phyloP scores from a whole-genome alignment of 257 asterid species.

The Nicotiana benthamiana region DNA sequence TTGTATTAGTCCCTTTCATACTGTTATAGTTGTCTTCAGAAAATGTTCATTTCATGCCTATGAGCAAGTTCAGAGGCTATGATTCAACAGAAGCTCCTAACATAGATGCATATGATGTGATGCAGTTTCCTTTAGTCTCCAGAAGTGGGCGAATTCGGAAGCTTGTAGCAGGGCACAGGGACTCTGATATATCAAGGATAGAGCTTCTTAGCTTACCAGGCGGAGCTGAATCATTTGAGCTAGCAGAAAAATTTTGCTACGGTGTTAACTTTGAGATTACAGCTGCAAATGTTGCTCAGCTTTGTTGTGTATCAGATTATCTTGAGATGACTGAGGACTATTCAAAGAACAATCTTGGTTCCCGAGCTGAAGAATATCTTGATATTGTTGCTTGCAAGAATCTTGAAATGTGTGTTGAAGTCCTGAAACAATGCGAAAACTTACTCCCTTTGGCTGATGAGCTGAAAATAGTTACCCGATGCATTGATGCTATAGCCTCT shows the following conservation, averaged over 20 bases:
- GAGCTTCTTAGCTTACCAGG: slow-evolving; percentile 86
- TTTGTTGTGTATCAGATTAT: slow-evolving; percentile 72
- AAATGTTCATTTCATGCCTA: neutral
- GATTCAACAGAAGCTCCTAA: neutral
- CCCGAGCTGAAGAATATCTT: slow-evolving; percentile 77
- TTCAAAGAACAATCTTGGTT: slow-evolving; percentile 64
- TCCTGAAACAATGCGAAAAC: slow-evolving; percentile 67
- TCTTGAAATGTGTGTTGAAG: slow-evolving; percentile 83
- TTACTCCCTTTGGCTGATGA: slow-evolving; percentile 95
- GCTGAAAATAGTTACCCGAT: slow-evolving; percentile 46
- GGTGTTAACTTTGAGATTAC: slow-evolving; percentile 90
- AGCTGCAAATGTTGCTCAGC: slow-evolving; percentile 69
- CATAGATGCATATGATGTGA: neutral
- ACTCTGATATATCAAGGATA: slow-evolving; percentile 52
- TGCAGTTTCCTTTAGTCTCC: slow-evolving; percentile 94
- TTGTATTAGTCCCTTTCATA: neutral
- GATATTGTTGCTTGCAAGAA: slow-evolving; percentile 57
- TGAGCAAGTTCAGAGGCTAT: neutral
- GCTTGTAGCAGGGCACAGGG: slow-evolving; percentile 68
- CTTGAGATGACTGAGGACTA: slow-evolving; percentile 86
- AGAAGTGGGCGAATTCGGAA: slow-evolving; percentile 84
- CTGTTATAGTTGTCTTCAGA: neutral
- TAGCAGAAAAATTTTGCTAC: slow-evolving; percentile 88
- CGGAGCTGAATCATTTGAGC: slow-evolving; percentile 73
- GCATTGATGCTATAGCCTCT: slow-evolving; percentile 85